phyloP scores from a whole-genome alignment of 345 rosid species.

The Xanthoceras sorbifolium region DNA sequence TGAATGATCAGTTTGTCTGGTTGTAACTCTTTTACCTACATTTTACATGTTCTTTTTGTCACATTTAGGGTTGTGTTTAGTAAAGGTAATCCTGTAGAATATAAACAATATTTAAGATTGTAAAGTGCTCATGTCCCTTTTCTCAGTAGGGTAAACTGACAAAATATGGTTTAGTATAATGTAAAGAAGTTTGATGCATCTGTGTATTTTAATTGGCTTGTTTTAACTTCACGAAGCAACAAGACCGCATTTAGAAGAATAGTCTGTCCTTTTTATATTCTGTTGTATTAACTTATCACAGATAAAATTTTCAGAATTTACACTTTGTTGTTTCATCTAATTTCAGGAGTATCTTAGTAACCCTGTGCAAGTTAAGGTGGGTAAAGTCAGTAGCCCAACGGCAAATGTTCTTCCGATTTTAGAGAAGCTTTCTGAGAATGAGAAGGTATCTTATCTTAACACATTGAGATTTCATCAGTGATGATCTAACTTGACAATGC shows the following conservation, averaged over 20 bases:
- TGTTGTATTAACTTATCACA: background rate
- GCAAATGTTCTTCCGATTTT: conserved; percentile 39
- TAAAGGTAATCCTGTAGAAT: background rate
- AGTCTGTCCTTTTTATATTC: background rate
- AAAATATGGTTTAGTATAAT: conserved; percentile 7
- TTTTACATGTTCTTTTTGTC: background rate
- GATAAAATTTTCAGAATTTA: background rate
- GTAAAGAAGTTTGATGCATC: background rate
- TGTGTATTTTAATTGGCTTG: background rate
- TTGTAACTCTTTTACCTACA: background rate
- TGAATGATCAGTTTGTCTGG: background rate
- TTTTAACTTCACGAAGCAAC: background rate
- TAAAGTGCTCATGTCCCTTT: background rate
- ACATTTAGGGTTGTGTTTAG: background rate
- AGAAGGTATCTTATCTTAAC: conserved; percentile 34
- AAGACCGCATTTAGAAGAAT: background rate
- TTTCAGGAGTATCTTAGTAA: conserved; percentile 40
- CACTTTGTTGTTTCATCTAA: background rate
- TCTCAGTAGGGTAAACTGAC: background rate
- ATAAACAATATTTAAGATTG: background rate
- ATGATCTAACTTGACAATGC: background rate
- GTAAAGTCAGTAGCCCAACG: conserved; percentile 46
- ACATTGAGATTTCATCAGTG: background rate
- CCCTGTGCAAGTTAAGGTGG: conserved; percentile 47
- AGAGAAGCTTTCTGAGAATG: conserved; percentile 39